Evolutionary conservation across 2,329 filamentous ascomycete species (phyloP).

Genomic region (Pseudogymnoascus pannorum): DNA sequence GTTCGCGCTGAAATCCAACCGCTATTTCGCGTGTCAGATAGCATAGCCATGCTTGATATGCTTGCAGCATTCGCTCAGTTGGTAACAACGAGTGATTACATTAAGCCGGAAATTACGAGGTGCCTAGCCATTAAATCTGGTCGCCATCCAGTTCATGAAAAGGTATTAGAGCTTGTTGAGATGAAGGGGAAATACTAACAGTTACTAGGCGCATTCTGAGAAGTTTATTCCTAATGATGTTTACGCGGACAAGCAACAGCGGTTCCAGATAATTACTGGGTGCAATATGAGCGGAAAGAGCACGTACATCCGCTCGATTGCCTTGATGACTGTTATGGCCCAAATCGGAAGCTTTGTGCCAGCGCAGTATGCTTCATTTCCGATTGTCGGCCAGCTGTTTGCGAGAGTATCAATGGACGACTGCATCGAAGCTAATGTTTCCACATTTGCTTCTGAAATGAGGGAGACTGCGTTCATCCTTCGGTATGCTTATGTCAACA

Average conservation of each 20-base stretch:
- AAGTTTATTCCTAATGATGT: slow-evolving; percentile 85
- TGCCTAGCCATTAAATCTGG: slow-evolving; percentile 59
- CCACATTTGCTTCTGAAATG: slow-evolving; percentile 93
- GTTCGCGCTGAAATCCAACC: slow-evolving; percentile 64
- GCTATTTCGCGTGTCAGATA: slow-evolving; percentile 80
- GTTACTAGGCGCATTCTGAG: slow-evolving; percentile 47
- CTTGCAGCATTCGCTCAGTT: slow-evolving; percentile 68
- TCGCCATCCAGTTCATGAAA: slow-evolving; percentile 63
- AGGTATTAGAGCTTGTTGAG: slow-evolving; percentile 34
- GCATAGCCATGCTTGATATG: slow-evolving; percentile 83
- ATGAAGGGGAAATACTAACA: background rate
- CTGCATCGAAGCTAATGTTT: slow-evolving; percentile 81
- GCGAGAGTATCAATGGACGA: slow-evolving; percentile 82
- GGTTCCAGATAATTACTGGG: slow-evolving; percentile 90
- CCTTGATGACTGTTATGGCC: slow-evolving; percentile 84
- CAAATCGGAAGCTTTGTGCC: slow-evolving; percentile 90
- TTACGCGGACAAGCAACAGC: slow-evolving; percentile 69
- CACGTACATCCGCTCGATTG: slow-evolving; percentile 83
- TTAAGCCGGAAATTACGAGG: slow-evolving; percentile 54
- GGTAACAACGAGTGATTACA: slow-evolving; percentile 58
- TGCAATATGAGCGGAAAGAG: slow-evolving; percentile 99
- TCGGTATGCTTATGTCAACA: slow-evolving; percentile 32
- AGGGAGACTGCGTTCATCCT: slow-evolving; percentile 91
- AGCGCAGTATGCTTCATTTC: slow-evolving; percentile 72
- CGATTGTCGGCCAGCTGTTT: slow-evolving; percentile 76